These are phyloP conservation scores for Daldinia caldariorum DNA, from an alignment of 495 filamentous ascomycete genomes.

Conservation along the genomic window DNA sequence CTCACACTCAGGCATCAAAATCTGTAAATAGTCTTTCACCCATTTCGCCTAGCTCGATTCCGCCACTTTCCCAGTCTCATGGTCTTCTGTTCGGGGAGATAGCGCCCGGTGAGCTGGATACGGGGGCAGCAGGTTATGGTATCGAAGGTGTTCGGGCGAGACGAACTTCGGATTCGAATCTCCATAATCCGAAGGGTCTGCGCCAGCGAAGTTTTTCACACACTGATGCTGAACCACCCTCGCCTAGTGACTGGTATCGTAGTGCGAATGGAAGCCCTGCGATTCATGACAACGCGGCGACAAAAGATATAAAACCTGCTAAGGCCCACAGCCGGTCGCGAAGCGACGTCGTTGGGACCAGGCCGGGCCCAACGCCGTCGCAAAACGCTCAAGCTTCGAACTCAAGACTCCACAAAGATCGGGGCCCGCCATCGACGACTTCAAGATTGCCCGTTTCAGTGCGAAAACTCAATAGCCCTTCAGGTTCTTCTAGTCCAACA, in stretches of 20 bases:
- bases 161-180: conserved; percentile 60
- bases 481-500: conserved; percentile 55
- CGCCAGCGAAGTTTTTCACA: conserved; percentile 58
- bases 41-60: conserved; percentile 38
- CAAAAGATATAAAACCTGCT: conserved; percentile 45
- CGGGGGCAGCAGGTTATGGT: conserved; percentile 58
- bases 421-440: conserved; percentile 47
- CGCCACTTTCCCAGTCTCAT: conserved; percentile 39
- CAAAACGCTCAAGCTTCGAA: conserved; percentile 36
- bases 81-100: conserved; percentile 65
- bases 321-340: conserved; percentile 58
- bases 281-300: conserved; percentile 46
- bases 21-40: conserved; percentile 57
- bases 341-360: conserved; percentile 59
- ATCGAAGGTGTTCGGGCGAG: conserved; percentile 54
- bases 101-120: conserved; percentile 53
- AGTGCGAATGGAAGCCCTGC: conserved; percentile 45
- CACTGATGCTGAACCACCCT: conserved; percentile 59
- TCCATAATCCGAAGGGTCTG: conserved; percentile 45
- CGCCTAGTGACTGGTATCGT: conserved; percentile 65
- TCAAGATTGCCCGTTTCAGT: conserved; percentile 58
- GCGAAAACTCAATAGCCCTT: conserved; percentile 54
- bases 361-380: conserved; percentile 44
- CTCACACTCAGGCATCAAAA: conserved; percentile 56
- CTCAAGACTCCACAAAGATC: conserved; percentile 44